Conservation (phyloP, 2,329 filamentous ascomycete genomes). For the Aspergillus sp. region DNA sequence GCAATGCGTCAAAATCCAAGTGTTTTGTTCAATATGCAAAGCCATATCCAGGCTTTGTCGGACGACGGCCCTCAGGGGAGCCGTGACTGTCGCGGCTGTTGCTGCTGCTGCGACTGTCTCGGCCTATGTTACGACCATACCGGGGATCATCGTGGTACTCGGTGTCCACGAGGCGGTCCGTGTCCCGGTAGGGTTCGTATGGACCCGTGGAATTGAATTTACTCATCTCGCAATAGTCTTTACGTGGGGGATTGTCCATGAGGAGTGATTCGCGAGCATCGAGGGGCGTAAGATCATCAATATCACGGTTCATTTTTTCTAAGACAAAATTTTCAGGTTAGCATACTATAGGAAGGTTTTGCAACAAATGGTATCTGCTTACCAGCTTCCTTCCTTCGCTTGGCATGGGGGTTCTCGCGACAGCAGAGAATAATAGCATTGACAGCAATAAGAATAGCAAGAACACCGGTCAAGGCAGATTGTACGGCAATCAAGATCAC, state of each 20-base stretch:
- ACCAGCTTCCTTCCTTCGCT: conserved; percentile 86
- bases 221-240: conserved; percentile 37
- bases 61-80: conserved; percentile 33
- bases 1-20: neutral
- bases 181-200: conserved; percentile 43
- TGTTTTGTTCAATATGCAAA: conserved; percentile 30
- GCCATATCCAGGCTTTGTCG: conserved; percentile 33
- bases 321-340: conserved; percentile 19
- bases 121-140: conserved; percentile 27
- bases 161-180: conserved; percentile 33
- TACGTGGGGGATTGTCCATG: conserved; percentile 56
- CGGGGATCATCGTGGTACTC: conserved; percentile 26
- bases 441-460: conserved; percentile 84
- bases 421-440: conserved; percentile 82
- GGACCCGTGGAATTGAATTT: conserved; percentile 42
- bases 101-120: conserved; percentile 23
- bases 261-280: conserved; percentile 72
- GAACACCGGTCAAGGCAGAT: conserved; percentile 73
- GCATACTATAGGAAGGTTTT: neutral
- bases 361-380: conserved; percentile 45
- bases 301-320: conserved; percentile 75
- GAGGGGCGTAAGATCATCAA: conserved; percentile 80
- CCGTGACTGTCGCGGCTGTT: conserved; percentile 25
- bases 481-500: conserved; percentile 93
- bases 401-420: conserved; percentile 86